Base-by-base conservation (phyloP, 1,284 basidiomycete species). In the Schizophyllum commune region DNA sequence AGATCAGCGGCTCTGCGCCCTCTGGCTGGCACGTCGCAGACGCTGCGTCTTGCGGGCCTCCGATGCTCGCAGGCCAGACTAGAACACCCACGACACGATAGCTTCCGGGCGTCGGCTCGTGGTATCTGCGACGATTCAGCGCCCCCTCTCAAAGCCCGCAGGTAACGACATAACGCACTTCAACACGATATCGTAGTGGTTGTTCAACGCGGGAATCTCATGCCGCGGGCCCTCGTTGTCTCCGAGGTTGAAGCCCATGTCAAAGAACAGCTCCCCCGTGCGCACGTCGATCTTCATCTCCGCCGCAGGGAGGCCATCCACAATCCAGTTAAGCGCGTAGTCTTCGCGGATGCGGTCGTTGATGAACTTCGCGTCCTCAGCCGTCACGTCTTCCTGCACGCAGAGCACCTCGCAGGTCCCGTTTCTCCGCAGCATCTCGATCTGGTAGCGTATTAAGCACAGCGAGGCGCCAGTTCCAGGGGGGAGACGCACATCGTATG, bases 241-340 rank as follows among this genome's bases (percentile, higher is more conserved):
- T 6, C 91, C 89, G 15, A 92, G 78, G 67, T 91, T 90, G 75
- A 92, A 92, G 62, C 83, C 93, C 82, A 92, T 91, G 74, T 96
- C 93, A 70, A 92, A 94, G 75, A 96, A 97, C 20, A 89, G 73
- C 60, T 96, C 93, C 19, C 84, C 82, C 1, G 86, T 92, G 67
- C 87, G 83, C 59, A 79, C 71, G 71, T 96, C 93, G 56, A 81
- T 75, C 75, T 93, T 95, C 87, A 94, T 91, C 74, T 96, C 93
- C 5, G 94, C 93, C 7, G 92, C 93, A 4, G 96, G 96, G 47
- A 98, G 82, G 3, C 96, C 96, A 69, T 98, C 96, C 55, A 98
- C 80, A 60, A 98, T 86, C 88, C 95, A 96, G 71, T 98, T 98
- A 64, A 98, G 77, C 0, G 94, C 93, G 70, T 98, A 98, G 70